phyloP scores from a whole-genome alignment of 2,329 filamentous ascomycete genomes.

The Scytalidium lignicola region DNA sequence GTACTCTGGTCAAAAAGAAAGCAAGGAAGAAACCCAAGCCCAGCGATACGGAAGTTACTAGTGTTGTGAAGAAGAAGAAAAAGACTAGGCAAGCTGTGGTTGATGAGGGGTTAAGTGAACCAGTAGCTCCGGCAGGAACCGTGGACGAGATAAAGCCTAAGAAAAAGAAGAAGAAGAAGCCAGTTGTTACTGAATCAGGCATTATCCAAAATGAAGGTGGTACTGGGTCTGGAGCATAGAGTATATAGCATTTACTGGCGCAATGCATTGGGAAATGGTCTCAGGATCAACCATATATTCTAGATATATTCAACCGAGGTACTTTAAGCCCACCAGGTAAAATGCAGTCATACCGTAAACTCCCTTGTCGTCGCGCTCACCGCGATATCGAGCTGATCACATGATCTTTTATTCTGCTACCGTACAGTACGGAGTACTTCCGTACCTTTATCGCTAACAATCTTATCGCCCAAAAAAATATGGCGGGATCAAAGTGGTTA shows the following conservation, averaged over 20 bases:
- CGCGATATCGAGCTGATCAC: not conserved
- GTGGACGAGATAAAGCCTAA: constrained; percentile 32
- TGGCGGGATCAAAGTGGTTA: not conserved
- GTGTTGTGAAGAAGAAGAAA: constrained; percentile 45
- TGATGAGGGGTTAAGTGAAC: constrained; percentile 17
- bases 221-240: constrained; percentile 1
- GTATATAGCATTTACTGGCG: constrained; percentile 2
- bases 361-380: not conserved
- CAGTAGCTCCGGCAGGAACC: constrained; percentile 12
- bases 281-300: not conserved
- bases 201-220: not conserved
- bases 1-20: constrained; percentile 57
- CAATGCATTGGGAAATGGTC: not conserved
- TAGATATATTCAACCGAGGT: not conserved
- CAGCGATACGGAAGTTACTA: constrained; percentile 23
- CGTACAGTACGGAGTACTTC: not conserved
- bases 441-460: not conserved
- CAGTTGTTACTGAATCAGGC: not conserved
- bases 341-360: not conserved
- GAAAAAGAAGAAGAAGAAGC: constrained; percentile 42
- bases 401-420: not conserved
- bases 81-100: constrained; percentile 33
- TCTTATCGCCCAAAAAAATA: not conserved
- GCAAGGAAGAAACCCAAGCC: constrained; percentile 51
- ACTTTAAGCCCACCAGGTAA: too few relatives aligned